Evolutionary conservation across 495 filamentous ascomycete species (phyloP).

Genomic region (Umbilicaria muhlenbergii): DNA sequence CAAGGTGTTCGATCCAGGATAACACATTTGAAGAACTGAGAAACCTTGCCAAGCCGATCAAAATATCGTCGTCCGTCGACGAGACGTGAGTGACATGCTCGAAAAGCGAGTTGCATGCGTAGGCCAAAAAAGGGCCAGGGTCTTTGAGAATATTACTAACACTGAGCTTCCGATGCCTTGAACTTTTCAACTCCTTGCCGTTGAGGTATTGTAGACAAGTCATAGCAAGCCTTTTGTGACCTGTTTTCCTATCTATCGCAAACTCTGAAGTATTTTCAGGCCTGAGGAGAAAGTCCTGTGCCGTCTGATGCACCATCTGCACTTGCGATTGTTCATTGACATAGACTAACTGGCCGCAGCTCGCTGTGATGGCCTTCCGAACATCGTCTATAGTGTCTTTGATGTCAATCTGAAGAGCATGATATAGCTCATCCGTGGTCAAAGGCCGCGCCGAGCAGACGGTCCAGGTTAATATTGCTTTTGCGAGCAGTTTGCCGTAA

Average conservation of each 20-base stretch:
- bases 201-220: conserved; percentile 17
- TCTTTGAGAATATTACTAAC: not conserved
- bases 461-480: conserved; percentile 20
- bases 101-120: conserved; percentile 17
- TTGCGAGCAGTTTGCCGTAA: conserved; percentile 14
- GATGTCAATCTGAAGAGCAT: conserved; percentile 19
- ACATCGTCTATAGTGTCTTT: conserved; percentile 15
- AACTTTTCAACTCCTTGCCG: conserved; percentile 15
- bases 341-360: conserved; percentile 22
- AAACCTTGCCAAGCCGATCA: conserved; percentile 6
- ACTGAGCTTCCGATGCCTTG: conserved; percentile 5
- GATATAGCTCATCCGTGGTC: conserved; percentile 15
- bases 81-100: conserved; percentile 14
- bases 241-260: conserved; percentile 9
- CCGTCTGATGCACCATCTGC: conserved; percentile 21
- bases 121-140: conserved; percentile 9
- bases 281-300: conserved; percentile 15
- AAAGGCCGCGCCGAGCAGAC: conserved; percentile 18
- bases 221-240: conserved; percentile 2
- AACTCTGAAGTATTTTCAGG: conserved; percentile 13
- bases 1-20: conserved; percentile 23
- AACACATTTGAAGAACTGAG: conserved; percentile 20
- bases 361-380: conserved; percentile 10
- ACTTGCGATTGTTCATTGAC: conserved; percentile 15
- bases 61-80: conserved; percentile 6